Conservation (phyloP, 176 grass and related monocot species). For the Cocos nucifera region DNA sequence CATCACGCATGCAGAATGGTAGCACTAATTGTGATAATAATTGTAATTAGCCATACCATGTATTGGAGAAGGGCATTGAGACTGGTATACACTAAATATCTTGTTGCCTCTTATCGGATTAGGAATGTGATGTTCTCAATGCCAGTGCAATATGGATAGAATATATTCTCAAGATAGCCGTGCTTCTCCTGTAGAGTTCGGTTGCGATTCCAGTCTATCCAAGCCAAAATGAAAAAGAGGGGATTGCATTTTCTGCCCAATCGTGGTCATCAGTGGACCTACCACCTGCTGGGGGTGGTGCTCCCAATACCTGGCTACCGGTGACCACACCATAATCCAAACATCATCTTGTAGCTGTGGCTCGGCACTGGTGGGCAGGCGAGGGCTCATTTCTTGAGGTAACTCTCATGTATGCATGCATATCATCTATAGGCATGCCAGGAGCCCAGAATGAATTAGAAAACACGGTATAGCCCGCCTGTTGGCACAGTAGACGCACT, state of each 20-base stretch:
- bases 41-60: too few species aligned
- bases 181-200: neutral
- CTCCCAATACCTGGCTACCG: conserved; percentile 34
- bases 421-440: neutral
- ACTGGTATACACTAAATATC: too few species aligned
- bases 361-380: conserved; percentile 16
- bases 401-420: conserved; percentile 24
- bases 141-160: neutral
- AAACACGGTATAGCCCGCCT: too few species aligned
- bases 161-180: conserved; percentile 1
- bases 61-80: too few species aligned
- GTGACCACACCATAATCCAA: conserved; percentile 34
- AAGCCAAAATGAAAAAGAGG: too few species aligned
- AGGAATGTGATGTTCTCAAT: neutral
- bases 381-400: conserved; percentile 22
- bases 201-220: too few species aligned
- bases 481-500: too few species aligned
- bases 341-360: conserved; percentile 48
- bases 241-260: too few species aligned
- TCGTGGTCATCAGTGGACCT: conserved; percentile 2
- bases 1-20: too few species aligned
- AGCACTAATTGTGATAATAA: too few species aligned
- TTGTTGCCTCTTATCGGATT: too few species aligned
- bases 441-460: too few species aligned
- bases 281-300: conserved; percentile 36